Conservation (phyloP, 768 basidiomycete species). For the Ephemerocybe angulata region DNA sequence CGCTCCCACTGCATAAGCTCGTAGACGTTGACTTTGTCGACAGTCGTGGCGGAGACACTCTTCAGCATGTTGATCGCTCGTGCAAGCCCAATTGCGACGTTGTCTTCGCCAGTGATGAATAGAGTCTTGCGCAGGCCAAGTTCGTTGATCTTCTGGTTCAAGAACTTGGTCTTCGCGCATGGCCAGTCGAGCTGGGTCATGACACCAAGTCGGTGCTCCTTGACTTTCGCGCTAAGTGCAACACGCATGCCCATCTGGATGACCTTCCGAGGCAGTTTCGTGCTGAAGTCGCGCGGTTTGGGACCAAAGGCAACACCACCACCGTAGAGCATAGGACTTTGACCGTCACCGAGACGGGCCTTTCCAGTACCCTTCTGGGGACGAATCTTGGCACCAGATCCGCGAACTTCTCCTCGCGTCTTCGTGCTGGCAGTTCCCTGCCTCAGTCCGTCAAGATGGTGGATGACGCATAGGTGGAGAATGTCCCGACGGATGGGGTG, state of each 20-base stretch:
- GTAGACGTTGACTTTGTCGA: constrained; percentile 71
- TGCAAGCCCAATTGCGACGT: constrained; percentile 51
- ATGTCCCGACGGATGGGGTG: constrained; percentile 90
- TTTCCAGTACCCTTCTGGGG: constrained; percentile 89
- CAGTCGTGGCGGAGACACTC: constrained; percentile 59
- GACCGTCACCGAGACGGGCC: constrained; percentile 86
- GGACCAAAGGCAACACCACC: constrained; percentile 93
- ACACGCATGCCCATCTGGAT: constrained; percentile 90
- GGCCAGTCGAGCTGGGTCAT: constrained; percentile 73
- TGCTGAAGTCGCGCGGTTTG: constrained; percentile 87
- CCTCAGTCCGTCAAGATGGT: constrained; percentile 84
- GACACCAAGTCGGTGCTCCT: constrained; percentile 69
- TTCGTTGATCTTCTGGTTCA: constrained; percentile 57
- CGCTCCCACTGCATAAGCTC: constrained; percentile 82
- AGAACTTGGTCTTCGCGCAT: constrained; percentile 63
- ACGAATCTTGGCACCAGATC: constrained; percentile 85
- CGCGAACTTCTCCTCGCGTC: constrained; percentile 84
- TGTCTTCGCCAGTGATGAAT: constrained; percentile 65
- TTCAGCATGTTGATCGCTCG: constrained; percentile 69
- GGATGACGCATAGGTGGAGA: constrained; percentile 86
- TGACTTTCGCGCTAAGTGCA: constrained; percentile 79
- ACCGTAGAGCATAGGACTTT: constrained; percentile 83
- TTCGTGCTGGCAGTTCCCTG: constrained; percentile 92
- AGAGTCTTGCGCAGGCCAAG: constrained; percentile 72
- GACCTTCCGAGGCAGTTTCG: constrained; percentile 89